Evolutionary conservation across 129 eudicot genomes (phyloP).

Genomic region (Flaveria linearis): DNA sequence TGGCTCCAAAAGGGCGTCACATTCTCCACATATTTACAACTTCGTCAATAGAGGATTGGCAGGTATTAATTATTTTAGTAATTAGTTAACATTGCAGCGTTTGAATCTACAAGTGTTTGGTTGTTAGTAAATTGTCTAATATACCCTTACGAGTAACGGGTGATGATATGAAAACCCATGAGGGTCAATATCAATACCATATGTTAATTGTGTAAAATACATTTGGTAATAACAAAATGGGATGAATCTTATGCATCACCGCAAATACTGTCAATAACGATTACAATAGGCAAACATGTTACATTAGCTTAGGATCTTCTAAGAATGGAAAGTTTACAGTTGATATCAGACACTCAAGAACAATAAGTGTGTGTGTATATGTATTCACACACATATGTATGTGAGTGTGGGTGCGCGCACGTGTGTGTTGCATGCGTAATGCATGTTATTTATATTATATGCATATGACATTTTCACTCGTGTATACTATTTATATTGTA

Average conservation of each 20-base stretch:
- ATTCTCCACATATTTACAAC: slow-evolving; percentile 98
- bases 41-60: slow-evolving; percentile 95
- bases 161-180: neutral
- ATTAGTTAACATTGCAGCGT: slow-evolving; percentile 1
- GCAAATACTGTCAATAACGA: neutral
- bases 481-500: neutral
- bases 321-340: neutral
- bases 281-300: slow-evolving; percentile 9
- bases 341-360: slow-evolving; percentile 8
- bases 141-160: neutral
- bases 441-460: no score
- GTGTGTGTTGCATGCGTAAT: no score
- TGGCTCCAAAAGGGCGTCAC: slow-evolving; percentile 94
- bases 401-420: no score
- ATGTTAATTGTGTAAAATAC: slow-evolving; percentile 3
- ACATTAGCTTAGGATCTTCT: slow-evolving; percentile 1
- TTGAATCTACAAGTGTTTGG: neutral
- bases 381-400: no score
- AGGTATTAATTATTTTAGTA: slow-evolving; percentile 47
- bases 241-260: neutral
- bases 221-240: slow-evolving; percentile 7
- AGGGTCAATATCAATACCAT: neutral
- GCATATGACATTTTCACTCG: neutral
- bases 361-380: neutral
- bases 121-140: slow-evolving; percentile 1